Evolutionary conservation across 2,329 filamentous ascomycete genomes (phyloP), one percentile per base, ranked within the genome.

Genomic region (Blastomyces percursus): DNA sequence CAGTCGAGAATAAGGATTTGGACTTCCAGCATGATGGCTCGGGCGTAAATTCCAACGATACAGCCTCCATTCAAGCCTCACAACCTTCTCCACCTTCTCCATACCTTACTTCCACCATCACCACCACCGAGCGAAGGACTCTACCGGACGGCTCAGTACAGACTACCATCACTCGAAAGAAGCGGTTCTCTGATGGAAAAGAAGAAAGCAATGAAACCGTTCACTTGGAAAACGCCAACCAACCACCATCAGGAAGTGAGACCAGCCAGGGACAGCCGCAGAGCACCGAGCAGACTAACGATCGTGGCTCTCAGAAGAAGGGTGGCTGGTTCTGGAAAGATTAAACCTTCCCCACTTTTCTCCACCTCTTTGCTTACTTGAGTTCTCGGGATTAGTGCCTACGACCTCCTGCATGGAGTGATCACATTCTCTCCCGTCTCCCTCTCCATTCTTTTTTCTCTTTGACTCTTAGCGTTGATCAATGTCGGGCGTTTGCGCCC

Each of bases 161-260:
- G 9, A 86, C 81, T 0, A 84, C 81, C 66, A 79, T 80, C 1
- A 74, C 84, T 11, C 73, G 84, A 19, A 86, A 82, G 65, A 82
- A 81, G 68, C 77, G 81, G 2, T 87, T 85, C 67, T 75, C 81
- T 0, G 83, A 86, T 73, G 84, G 84, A 0, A 76, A 79, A 3
- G 84, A 86, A 68, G 83, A 86, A 69, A 82, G 73, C 42, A 79
- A 81, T 9, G 82, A 85, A 66, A 82, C 80, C 8, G 59, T 61
- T 21, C 52, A 62, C 12, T n/a, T 58, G 27, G 58, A 42, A 60
- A 60, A 54, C 56, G 50, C 52, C 21, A 50, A 38, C 46, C 44
- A 59, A 30, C 21, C 27, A 9, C 40, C 44, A 42, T 24, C n/a
- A 59, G 21, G 16, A 48, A 32, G 32, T 24, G 52, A 50, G 16